Conservation (phyloP, 768 basidiomycete genomes). For the Lentinus tigrinus region DNA sequence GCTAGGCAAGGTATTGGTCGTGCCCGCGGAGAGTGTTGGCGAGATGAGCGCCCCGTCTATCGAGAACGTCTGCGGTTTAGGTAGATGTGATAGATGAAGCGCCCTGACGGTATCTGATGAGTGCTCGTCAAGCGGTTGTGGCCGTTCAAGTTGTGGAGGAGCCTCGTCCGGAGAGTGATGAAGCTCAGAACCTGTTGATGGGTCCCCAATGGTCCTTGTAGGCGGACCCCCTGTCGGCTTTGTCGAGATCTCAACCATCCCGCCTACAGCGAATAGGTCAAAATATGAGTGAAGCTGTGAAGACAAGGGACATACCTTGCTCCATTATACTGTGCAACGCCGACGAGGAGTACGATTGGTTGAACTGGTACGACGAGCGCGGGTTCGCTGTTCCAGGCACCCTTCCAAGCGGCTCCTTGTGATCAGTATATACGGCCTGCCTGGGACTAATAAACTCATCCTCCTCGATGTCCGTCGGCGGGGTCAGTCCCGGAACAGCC, state of each 20-base stretch:
- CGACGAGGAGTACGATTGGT: conserved; percentile 33
- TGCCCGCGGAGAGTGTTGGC: conserved; percentile 2
- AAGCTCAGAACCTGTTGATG: conserved; percentile 35
- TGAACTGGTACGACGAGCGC: conserved; percentile 3
- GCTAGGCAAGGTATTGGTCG: conserved; percentile 7
- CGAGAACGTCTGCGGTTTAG: conserved; percentile 22
- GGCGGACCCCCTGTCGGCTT: conserved; percentile 37
- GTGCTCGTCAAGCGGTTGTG: conserved; percentile 4
- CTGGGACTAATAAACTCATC: conserved; percentile 4
- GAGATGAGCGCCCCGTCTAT: conserved; percentile 15
- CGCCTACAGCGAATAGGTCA: conserved; percentile 37
- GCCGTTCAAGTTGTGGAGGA: conserved; percentile 10
- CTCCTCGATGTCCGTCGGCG: conserved; percentile 10
- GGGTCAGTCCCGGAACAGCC: conserved; percentile 31
- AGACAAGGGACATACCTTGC: conserved; percentile 37
- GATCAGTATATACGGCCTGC: conserved; percentile 9
- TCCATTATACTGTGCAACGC: conserved; percentile 71
- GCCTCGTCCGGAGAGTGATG: conserved; percentile 4
- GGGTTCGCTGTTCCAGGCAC: not conserved
- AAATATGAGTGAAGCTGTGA: not conserved
- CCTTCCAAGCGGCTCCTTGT: not conserved
- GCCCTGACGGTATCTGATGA: conserved; percentile 19
- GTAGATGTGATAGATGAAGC: conserved; percentile 21
- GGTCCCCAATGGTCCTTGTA: conserved; percentile 44
- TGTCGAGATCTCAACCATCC: conserved; percentile 55